Conservation (phyloP, 768 basidiomycete genomes). For the Kwoniella europaea region DNA sequence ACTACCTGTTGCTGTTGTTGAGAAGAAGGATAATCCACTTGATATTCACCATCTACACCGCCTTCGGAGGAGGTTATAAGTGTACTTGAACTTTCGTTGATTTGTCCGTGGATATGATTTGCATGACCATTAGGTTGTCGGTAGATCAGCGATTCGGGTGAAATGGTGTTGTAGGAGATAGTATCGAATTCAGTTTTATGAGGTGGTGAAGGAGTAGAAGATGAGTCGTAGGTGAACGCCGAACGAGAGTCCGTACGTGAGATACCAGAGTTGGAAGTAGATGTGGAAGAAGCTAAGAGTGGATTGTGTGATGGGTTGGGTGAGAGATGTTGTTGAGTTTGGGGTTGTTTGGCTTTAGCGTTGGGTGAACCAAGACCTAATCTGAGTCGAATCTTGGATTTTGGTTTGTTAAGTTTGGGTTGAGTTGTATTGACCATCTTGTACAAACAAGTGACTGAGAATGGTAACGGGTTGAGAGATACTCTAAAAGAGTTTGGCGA, state of each 20-base stretch:
- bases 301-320: neutral
- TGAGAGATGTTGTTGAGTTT: conserved; percentile 11
- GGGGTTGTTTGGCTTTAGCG: conserved; percentile 34
- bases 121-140: neutral
- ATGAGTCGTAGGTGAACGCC: conserved; percentile 44
- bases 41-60: neutral
- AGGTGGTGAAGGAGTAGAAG: conserved; percentile 14
- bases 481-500: neutral
- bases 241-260: conserved; percentile 36
- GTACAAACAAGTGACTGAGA: neutral
- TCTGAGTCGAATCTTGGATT: conserved; percentile 54
- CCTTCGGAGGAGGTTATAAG: neutral
- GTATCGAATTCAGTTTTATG: conserved; percentile 32
- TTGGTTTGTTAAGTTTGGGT: conserved; percentile 44
- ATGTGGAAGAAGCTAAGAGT: conserved; percentile 18
- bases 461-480: neutral
- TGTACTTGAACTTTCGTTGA: neutral
- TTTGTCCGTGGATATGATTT: neutral
- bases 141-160: conserved; percentile 12
- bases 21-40: neutral
- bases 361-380: conserved; percentile 50
- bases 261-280: conserved; percentile 15
- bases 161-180: conserved; percentile 33
- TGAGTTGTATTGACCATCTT: conserved; percentile 19
- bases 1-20: neutral